Percentiles rank a stretch among this genome's conserved stretches.
These are phyloP conservation scores for Pseudonitzschia delicatissima DNA, from an alignment of 108 stramenopile genomes.

Conservation along the genomic window DNA sequence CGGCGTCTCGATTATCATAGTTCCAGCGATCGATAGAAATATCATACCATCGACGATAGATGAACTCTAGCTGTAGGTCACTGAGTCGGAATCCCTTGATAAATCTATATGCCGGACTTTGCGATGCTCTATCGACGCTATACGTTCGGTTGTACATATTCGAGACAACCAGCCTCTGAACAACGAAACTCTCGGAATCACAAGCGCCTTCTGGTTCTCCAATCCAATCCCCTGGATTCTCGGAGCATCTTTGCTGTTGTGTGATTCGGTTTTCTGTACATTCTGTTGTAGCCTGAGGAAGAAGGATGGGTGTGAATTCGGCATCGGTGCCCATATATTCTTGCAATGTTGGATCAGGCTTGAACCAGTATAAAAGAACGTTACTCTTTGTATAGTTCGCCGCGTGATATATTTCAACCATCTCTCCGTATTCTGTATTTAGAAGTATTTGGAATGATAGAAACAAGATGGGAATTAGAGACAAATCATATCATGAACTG, in stretches of 20 bases:
- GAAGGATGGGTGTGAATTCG: slow-evolving; percentile 18
- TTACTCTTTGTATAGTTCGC: slow-evolving; percentile 39
- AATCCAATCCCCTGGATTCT: slow-evolving; percentile 6
- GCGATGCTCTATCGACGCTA: neutral
- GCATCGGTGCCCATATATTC: slow-evolving; percentile 31
- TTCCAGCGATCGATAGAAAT: slow-evolving; percentile 6
- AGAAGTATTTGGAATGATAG: neutral
- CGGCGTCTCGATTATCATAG: slow-evolving; percentile 30
- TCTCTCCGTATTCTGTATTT: neutral
- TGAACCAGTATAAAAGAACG: slow-evolving; percentile 34
- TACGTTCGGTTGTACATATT: neutral
- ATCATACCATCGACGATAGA: slow-evolving; percentile 14
- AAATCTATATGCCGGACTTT: slow-evolving; percentile 21
- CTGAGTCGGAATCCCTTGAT: slow-evolving; percentile 8
- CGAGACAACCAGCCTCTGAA: slow-evolving; percentile 8
- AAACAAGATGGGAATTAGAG: no score
- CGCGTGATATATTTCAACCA: slow-evolving; percentile 31
- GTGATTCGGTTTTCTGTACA: slow-evolving; percentile 16
- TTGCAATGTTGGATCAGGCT: slow-evolving; percentile 26
- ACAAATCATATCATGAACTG: no score
- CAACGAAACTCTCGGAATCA: slow-evolving; percentile 5
- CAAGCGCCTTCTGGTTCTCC: slow-evolving; percentile 32
- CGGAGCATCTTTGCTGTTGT: slow-evolving; percentile 8
- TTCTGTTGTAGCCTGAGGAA: slow-evolving; percentile 25
- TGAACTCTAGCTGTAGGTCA: slow-evolving; percentile 13